Conservation (phyloP, 73 alveolate species). For the Paramecium biaurelia region DNA sequence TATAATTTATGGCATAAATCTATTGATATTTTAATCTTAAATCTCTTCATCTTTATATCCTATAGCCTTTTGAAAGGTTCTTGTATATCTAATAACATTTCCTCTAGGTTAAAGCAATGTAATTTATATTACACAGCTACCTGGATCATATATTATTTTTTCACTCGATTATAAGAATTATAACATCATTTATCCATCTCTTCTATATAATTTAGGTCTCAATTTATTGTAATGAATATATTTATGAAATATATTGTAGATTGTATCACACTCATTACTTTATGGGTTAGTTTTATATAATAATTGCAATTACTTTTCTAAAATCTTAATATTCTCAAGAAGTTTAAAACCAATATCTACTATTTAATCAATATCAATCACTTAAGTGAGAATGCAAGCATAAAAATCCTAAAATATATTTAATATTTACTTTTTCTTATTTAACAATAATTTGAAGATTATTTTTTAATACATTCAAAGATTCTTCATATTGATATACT, state of each 20-base stretch:
- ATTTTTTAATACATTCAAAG: background rate
- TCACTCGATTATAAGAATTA: background rate
- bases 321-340: background rate
- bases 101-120: constrained; percentile 44
- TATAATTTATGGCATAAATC: constrained; percentile 9
- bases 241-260: background rate
- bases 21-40: constrained; percentile 6
- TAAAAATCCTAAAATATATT: background rate
- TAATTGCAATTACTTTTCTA: background rate
- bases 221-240: background rate
- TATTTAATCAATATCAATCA: background rate
- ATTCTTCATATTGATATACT: constrained; percentile 34
- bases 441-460: background rate
- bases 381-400: background rate
- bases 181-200: background rate
- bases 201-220: background rate
- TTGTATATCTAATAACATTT: background rate
- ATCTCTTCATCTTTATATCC: constrained; percentile 32
- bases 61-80: background rate
- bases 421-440: background rate
- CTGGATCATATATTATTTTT: constrained; percentile 18
- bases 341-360: background rate
- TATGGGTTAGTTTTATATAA: background rate
- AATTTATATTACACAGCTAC: constrained; percentile 18
- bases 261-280: background rate